Base-by-base conservation (phyloP, 2,329 filamentous ascomycete genomes). In the Xenosphaeropsis pyriputrescens region DNA sequence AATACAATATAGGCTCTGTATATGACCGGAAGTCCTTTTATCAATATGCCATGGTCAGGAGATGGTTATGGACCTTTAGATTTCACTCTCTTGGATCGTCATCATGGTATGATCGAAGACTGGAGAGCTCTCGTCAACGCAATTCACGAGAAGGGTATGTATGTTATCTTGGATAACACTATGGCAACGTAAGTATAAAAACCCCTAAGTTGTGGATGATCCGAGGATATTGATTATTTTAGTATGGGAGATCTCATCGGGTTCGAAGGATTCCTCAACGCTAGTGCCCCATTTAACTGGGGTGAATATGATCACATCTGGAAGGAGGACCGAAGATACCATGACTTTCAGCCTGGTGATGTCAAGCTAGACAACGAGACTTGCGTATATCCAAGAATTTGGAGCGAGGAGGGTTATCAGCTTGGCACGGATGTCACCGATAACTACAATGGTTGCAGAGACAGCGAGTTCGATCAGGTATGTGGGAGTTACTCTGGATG, bases 101-200 rank as follows among this genome's bases (percentile, higher is more conserved):
- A 80, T 48, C 72, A 70, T 43, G 75, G 75, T 14, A 67, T 63
- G 36, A 68, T 80, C 37, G 54, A 66, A n/a, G 57, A 63, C 38
- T 79, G 73, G 72, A 66, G 72, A 47, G 53, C 59, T 33, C 64
- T 67, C 2, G 68, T 79, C 38, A 57, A 64, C 6, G 72, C 72
- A 35, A 73, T 79, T n/a, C 75, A 80, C 47, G 54, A 55, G 2
- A 62, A 70, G 18, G 68, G 64, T 37, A 79, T 80, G 73, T 78
- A 77, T 56, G 71, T 79, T 32, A 58, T 80, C 22, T 55, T 79
- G 41, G 75, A 79, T 50, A 79, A 79, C 48, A 79, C 75, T 2
- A 65, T 79, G 51, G 65, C 69, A 34, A 79, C 33, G 18, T 35
- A 79, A 65, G 56, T 79, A 33, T n/a, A n/a, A n/a, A 26, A 19